These are phyloP conservation scores for Claviceps monticola DNA, from an alignment of 2,329 filamentous ascomycete species.

Conservation along the genomic window DNA sequence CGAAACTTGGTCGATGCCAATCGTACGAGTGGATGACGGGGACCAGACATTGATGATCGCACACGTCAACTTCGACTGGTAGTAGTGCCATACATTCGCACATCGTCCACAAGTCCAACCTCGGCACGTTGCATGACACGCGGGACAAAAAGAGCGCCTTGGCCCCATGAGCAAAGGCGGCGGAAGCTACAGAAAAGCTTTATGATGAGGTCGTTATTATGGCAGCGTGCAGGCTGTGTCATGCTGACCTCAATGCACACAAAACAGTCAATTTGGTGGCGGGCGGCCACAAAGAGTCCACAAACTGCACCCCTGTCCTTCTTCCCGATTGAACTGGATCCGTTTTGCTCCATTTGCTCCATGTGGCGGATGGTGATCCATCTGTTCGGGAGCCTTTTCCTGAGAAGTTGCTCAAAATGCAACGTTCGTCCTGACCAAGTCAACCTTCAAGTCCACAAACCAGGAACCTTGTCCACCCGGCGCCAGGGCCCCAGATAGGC, in stretches of 20 bases:
- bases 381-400: not conserved
- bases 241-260: not conserved
- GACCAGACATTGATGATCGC: not conserved
- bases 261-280: not conserved
- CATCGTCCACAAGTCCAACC: not conserved
- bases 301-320: not conserved
- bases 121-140: not conserved
- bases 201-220: not conserved
- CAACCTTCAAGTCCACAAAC: not conserved
- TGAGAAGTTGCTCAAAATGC: too few relatives aligned
- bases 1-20: not conserved
- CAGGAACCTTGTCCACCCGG: not conserved
- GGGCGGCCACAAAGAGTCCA: too few relatives aligned
- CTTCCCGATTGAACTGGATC: slow-evolving; percentile 1
- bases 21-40: not conserved
- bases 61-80: not conserved
- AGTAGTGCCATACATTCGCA: too few relatives aligned
- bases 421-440: too few relatives aligned
- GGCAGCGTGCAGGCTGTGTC: not conserved
- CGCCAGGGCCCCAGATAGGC: not conserved
- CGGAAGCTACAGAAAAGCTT: not conserved
- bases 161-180: not conserved
- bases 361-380: not conserved
- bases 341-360: not conserved
- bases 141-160: not conserved